Percentiles rank a stretch among this genome's conserved stretches.
Evolutionary conservation across 2,329 filamentous ascomycete species (phyloP).

Genomic region (Fusarium irregulare): DNA sequence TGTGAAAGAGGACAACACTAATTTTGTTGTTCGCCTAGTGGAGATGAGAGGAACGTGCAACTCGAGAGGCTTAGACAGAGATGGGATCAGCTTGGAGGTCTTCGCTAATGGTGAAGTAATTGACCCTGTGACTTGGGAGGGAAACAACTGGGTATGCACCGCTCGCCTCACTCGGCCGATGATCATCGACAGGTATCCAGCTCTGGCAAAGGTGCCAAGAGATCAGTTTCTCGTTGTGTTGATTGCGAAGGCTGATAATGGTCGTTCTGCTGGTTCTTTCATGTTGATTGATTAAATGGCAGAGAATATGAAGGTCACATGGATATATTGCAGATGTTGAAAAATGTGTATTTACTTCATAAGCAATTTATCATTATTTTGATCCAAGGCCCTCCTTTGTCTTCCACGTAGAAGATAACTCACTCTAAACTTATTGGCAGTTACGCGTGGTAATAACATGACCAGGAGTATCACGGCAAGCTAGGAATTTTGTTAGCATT

Average conservation of each 20-base stretch:
- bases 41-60: neutral
- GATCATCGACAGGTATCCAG: neutral
- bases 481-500: neutral
- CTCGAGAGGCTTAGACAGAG: too few relatives aligned
- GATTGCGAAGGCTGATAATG: neutral
- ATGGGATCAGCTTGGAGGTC: accelerated
- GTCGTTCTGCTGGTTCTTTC: neutral
- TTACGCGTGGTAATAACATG: neutral
- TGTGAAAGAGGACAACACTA: accelerated
- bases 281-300: neutral
- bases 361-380: neutral
- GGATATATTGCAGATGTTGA: neutral
- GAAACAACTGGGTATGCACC: neutral
- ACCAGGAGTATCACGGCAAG: neutral
- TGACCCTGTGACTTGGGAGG: accelerated
- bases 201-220: neutral
- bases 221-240: slow-evolving; percentile 4
- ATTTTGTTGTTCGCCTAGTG: neutral
- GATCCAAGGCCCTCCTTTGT: neutral
- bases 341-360: neutral
- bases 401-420: neutral
- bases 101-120: neutral
- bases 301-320: neutral
- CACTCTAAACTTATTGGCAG: neutral
- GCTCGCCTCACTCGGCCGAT: neutral